Percentiles rank a stretch among this genome's conserved stretches.
These are phyloP conservation scores for Nothophytophthora sp. DNA, from an alignment of 352 stramenopile genomes.

Conservation along the genomic window DNA sequence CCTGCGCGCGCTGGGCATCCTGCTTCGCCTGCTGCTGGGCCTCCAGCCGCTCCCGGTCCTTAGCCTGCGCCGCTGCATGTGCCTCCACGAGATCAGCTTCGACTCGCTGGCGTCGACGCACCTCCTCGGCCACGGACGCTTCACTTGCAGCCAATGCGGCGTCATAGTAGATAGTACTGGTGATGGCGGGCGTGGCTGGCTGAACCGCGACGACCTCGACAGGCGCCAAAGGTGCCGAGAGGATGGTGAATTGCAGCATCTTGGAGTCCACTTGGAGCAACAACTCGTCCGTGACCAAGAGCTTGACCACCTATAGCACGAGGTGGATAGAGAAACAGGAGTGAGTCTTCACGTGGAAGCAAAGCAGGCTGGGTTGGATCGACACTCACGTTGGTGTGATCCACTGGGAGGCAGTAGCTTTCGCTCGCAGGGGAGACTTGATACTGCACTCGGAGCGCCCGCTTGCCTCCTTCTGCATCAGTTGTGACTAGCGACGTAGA, in stretches of 20 bases:
- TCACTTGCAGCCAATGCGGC: constrained; percentile 26
- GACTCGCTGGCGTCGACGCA: constrained; percentile 10
- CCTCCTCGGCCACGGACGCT: constrained; percentile 25
- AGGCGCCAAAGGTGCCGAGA: constrained; percentile 16
- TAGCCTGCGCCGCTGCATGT: constrained; percentile 14
- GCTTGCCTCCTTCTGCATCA: not conserved
- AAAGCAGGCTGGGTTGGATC: too few species aligned
- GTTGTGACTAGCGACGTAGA: not conserved
- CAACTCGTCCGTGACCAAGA: constrained; percentile 61
- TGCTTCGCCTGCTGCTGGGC: constrained; percentile 24
- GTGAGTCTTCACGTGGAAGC: not conserved
- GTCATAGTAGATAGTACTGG: constrained; percentile 9
- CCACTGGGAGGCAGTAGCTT: constrained; percentile 47
- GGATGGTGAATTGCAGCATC: constrained; percentile 45
- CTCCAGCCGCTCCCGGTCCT: constrained; percentile 31
- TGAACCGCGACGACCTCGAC: not conserved
- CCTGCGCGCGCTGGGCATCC: constrained; percentile 24
- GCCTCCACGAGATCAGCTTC: constrained; percentile 23
- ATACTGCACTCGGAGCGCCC: constrained; percentile 47
- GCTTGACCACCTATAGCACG: constrained; percentile 35
- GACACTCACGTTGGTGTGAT: constrained; percentile 54
- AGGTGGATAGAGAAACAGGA: not conserved
- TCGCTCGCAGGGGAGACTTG: constrained; percentile 52
- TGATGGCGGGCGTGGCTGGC: not conserved
- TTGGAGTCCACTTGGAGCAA: constrained; percentile 37